Percentiles rank a stretch among this genome's conserved stretches.
Evolutionary conservation across 129 eudicot species (phyloP).

Genomic region (Pseudognaphalium luteoalbum): DNA sequence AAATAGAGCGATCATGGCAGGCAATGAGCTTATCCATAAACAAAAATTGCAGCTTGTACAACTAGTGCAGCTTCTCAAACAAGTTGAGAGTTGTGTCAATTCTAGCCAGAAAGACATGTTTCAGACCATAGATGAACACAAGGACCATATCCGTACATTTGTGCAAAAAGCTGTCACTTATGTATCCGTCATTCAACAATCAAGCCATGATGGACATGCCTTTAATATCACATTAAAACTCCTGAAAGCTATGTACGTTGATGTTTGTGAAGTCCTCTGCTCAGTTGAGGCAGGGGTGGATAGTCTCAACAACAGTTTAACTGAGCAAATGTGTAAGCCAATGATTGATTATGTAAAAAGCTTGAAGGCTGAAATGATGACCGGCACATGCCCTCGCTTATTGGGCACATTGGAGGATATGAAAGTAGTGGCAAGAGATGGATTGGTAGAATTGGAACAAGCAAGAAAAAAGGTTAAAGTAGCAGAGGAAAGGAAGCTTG

Average conservation of each 20-base stretch:
- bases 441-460: constrained; percentile 58
- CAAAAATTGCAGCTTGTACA: constrained; percentile 58
- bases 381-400: constrained; percentile 51
- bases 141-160: constrained; percentile 32
- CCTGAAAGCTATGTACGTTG: constrained; percentile 51
- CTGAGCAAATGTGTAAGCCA: constrained; percentile 59
- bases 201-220: constrained; percentile 38
- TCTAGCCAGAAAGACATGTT: constrained; percentile 53
- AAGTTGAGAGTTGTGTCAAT: constrained; percentile 56
- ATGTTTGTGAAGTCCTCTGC: constrained; percentile 43
- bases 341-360: constrained; percentile 59
- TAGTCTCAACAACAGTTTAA: constrained; percentile 43
- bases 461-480: constrained; percentile 42
- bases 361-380: constrained; percentile 49
- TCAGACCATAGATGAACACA: constrained; percentile 52
- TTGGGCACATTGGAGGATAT: constrained; percentile 60
- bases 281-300: constrained; percentile 72
- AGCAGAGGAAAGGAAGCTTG: constrained; percentile 56
- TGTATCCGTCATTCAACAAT: constrained; percentile 49
- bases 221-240: constrained; percentile 44
- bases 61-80: constrained; percentile 51
- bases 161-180: constrained; percentile 48
- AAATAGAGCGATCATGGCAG: constrained; percentile 44
- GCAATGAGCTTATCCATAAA: constrained; percentile 60
- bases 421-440: constrained; percentile 47